These are phyloP conservation scores for Tolypocladium guangdongense DNA, from an alignment of 2,329 filamentous ascomycete genomes.

Conservation along the genomic window DNA sequence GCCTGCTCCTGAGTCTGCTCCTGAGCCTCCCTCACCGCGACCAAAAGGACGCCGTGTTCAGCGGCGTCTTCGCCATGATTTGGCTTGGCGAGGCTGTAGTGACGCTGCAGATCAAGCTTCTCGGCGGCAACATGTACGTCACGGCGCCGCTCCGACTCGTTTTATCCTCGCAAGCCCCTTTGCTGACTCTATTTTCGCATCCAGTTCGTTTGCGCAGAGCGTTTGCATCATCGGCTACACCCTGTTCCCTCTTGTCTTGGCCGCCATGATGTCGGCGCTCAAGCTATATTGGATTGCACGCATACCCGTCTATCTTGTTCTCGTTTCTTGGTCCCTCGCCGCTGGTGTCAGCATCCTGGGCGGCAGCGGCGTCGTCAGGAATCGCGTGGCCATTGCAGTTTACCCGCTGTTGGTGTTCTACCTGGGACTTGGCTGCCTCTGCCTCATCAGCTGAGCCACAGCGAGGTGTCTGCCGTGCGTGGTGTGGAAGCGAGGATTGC, in stretches of 20 bases:
- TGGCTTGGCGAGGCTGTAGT: constrained; percentile 97
- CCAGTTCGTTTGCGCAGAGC: constrained; percentile 91
- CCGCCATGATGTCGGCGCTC: constrained; percentile 77
- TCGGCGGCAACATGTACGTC: constrained; percentile 93
- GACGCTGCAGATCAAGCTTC: constrained; percentile 92
- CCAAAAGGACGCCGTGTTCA: constrained; percentile 85
- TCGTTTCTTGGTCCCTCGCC: constrained; percentile 87
- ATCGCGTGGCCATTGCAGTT: constrained; percentile 85
- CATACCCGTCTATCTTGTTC: constrained; percentile 80
- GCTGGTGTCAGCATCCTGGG: constrained; percentile 93
- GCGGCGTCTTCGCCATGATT: constrained; percentile 89
- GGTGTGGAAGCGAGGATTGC: background rate
- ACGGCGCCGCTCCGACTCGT: background rate
- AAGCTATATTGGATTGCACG: constrained; percentile 68
- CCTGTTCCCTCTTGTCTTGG: constrained; percentile 90
- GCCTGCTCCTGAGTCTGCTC: constrained; percentile 75
- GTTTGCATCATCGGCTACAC: constrained; percentile 98
- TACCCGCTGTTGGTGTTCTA: constrained; percentile 96
- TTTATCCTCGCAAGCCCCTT: background rate
- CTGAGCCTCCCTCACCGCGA: constrained; percentile 73
- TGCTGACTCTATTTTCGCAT: constrained; percentile 7
- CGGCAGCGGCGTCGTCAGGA: constrained; percentile 90
- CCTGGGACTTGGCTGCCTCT: constrained; percentile 81
- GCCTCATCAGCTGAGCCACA: constrained; percentile 73
- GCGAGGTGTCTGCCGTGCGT: background rate